Base-by-base conservation (phyloP, 192 early-diverging fungal genomes). In the Coemansia sp. region DNA sequence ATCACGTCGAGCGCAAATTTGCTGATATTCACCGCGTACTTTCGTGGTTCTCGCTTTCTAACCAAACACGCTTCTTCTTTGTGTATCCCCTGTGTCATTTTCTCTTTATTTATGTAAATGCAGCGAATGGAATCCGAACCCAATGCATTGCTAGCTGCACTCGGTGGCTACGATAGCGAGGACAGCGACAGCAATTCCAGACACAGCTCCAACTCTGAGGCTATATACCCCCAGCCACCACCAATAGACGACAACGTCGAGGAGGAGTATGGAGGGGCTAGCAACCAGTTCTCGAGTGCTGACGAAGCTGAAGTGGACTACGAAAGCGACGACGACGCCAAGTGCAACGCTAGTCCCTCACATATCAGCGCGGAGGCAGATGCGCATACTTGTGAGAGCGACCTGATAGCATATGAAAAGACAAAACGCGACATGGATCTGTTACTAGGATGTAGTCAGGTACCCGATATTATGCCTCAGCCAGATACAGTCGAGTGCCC, bases 401-500 rank as follows among this genome's bases (percentile, higher is more conserved):
- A 40, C 16, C 36, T 71, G n/a, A 59, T 27, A 0, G 73, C 31
- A 9, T 84, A 76, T 60, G 46, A 29, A 47, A 31, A 38, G 51
- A 71, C 65, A 22, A 78, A 76, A 62, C 73, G 36, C 20, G 54
- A 73, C 31, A 52, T 78, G 22, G 71, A 72, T n/a, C 15, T 49
- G 3, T 52, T 84, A 36, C 71, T 84, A n/a, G 81, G 81, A 6
- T 78, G 81, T 52, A 71, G 75, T 29, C 61, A 70, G 20, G 71
- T 78, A 4, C 54, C 69, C 3, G 74, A 76, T 36, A 59, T 67
- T 55, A 31, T 22, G 18, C 54, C 64, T 10, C 54, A 44, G 16
- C 11, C 22, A n/a, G 65, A 63, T 24, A 34, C 62, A 16, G 46
- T 62, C 5, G 87, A 87, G 43, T 85, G 88, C 31, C 85, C 94